Base-by-base conservation (phyloP, 495 filamentous ascomycete genomes). In the Penicillium ucsense region DNA sequence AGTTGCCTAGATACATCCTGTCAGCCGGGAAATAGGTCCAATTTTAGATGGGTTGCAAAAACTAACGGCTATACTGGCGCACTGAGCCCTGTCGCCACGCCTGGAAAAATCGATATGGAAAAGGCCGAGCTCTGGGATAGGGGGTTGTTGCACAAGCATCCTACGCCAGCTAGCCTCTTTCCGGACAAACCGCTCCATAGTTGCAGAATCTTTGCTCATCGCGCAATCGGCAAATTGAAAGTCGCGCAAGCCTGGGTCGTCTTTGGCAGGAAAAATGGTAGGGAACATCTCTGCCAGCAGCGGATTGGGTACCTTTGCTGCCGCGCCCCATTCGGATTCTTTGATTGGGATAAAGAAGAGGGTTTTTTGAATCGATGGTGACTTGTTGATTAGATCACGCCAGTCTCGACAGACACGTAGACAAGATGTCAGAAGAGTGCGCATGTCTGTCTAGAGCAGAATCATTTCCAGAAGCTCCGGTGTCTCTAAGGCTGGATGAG, bases 291-390 rank as follows among this genome's bases (percentile, higher is more conserved):
- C 45, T 29, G 39, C 31, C 8, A 47, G 36, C n/a, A 52, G 45
- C 29, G 35, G 34, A 38, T 48, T 52, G 8, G 20, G 11, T 8
- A 35, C 11, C 33, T 43, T 48, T 45, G 38, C 20, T 43, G 8
- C 39, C 5, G 9, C 4, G 8, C 44, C 45, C 50, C 40, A 40
- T 38, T 47, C 38, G 45, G 45, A 48, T 8, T 52, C 33, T 5
- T 43, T 52, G 44, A 48, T 47, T n/a, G 50, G 50, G 12, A 11
- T 52, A 45, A 51, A 51, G 35, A 51, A 55, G 31, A 55, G 52
- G 27, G 37, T 29, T 30, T 55, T 47, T 40, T 55, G 48, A 8
- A 55, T 40, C 8, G 40, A 36, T 10, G 28, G 48, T 20, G 48
- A 51, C 29, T 29, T 41, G 27, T 4, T 40, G 40, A 55, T 55